These are phyloP conservation scores for Nothophoma quercina DNA, from an alignment of 2,329 filamentous ascomycete genomes.

Conservation along the genomic window DNA sequence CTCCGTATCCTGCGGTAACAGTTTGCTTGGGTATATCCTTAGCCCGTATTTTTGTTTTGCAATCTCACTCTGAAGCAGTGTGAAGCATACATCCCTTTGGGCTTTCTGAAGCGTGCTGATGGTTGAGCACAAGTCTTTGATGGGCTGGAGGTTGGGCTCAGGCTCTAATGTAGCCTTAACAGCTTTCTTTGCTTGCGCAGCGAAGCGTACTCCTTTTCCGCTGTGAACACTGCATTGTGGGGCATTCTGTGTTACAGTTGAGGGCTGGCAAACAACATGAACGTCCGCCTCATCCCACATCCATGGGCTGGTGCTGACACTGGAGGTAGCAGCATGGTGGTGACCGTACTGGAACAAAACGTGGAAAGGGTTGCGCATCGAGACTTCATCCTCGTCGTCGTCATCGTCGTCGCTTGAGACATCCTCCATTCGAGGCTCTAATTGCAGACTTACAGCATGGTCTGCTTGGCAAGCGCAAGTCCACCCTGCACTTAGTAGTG, in stretches of 20 bases:
- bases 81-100: neutral
- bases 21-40: neutral
- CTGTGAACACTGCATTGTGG: neutral
- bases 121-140: constrained; percentile 4
- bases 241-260: too few relatives aligned
- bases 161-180: constrained; percentile 1
- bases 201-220: neutral
- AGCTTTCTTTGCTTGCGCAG: neutral
- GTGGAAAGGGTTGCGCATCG: constrained; percentile 6
- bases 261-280: neutral
- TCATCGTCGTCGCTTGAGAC: constrained; percentile 7
- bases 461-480: constrained; percentile 31
- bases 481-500: constrained; percentile 28
- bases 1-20: constrained; percentile 1
- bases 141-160: neutral
- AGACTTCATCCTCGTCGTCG: neutral
- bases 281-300: constrained; percentile 5
- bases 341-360: constrained; percentile 5
- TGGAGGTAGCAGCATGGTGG: neutral
- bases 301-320: neutral
- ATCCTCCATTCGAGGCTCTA: constrained; percentile 31
- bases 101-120: neutral
- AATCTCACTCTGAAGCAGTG: neutral
- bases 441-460: constrained; percentile 35
- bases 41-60: constrained; percentile 1